Base-by-base conservation (phyloP, 495 filamentous ascomycete species). In the Aspergillus affinis region DNA sequence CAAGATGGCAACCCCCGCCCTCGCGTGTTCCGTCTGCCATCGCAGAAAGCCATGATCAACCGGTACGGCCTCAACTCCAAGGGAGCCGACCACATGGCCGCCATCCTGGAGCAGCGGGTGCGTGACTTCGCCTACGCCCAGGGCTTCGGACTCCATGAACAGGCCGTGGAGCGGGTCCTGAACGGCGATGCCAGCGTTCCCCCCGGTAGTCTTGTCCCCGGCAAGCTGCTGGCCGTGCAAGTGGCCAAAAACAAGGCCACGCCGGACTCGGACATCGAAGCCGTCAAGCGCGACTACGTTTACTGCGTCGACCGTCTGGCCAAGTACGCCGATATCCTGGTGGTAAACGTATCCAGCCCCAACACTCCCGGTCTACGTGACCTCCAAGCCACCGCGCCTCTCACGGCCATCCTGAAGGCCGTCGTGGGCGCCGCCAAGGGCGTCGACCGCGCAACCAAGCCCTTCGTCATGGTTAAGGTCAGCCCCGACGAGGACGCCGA, bases 241-340 rank as follows among this genome's bases (percentile, higher is more conserved):
- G 85, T 98, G 26, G 91, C 93, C n/a, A 97, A 98, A 84, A 98
- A 97, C 75, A 96, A 94, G 77, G 69, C 76, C 47, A 98, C 94
- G 1, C 83, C 90, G 9, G 92, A 95, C 62, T 78, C 80, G 15
- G 91, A 98, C 70, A 85, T 96, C 46, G 82, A 90, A 27, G 92
- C 92, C 21, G 90, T 98, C 48, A 88, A 83, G 65, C 72, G 75
- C 27, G 94, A 98, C 77, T 96, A 97, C 66, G 87, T 92, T 19
- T 88, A 86, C 66, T 96, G 93, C 65, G 91, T 97, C 0, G 76
- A 91, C 55, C 82, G 85, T 41, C 76, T 98, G 8, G 94, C 85
- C 3, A 83, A 78, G 46, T 98, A 96, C 66, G 92, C 94, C 3
- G 94, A 98, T 67, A 90, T 98, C 32, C 75, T 98, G 5, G 92